Evolutionary conservation across 2,329 filamentous ascomycete genomes (phyloP).

Genomic region (Scorias spongiosa): DNA sequence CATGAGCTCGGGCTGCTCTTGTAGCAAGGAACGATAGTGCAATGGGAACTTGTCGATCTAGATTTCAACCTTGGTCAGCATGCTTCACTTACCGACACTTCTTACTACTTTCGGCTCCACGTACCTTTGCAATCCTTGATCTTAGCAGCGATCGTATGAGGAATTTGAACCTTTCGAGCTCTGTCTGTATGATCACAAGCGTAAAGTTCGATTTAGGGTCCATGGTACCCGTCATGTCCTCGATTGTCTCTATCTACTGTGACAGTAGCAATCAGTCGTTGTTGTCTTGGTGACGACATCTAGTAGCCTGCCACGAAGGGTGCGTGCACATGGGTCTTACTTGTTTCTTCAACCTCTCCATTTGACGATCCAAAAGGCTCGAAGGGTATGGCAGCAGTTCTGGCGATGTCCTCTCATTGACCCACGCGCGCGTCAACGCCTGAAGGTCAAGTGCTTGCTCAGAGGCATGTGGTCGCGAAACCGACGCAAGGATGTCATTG

Average conservation of each 20-base stretch:
- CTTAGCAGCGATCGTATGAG: slow-evolving; percentile 71
- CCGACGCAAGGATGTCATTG: slow-evolving; percentile 37
- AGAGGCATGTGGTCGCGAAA: slow-evolving; percentile 26
- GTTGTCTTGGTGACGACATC: not conserved
- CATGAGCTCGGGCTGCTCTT: slow-evolving; percentile 25
- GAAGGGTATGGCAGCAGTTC: slow-evolving; percentile 72
- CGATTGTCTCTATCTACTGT: slow-evolving; percentile 32
- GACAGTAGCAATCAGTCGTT: not conserved
- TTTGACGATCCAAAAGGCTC: slow-evolving; percentile 66
- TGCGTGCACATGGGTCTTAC: slow-evolving; percentile 3
- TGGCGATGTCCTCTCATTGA: slow-evolving; percentile 77
- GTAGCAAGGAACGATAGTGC: slow-evolving; percentile 45
- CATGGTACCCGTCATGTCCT: slow-evolving; percentile 60
- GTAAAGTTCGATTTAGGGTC: slow-evolving; percentile 84
- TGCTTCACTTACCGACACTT: no score
- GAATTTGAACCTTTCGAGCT: slow-evolving; percentile 88
- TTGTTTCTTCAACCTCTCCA: slow-evolving; percentile 33
- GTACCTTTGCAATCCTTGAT: slow-evolving; percentile 72
- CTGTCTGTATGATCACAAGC: slow-evolving; percentile 89
- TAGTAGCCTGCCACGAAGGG: not conserved
- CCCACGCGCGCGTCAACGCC: slow-evolving; percentile 78
- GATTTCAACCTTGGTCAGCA: no score
- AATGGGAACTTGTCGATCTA: slow-evolving; percentile 65
- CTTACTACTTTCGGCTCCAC: slow-evolving; percentile 12
- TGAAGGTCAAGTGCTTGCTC: slow-evolving; percentile 63